Conservation (phyloP, 2,329 filamentous ascomycete genomes). For the Monosporascus sp. region DNA sequence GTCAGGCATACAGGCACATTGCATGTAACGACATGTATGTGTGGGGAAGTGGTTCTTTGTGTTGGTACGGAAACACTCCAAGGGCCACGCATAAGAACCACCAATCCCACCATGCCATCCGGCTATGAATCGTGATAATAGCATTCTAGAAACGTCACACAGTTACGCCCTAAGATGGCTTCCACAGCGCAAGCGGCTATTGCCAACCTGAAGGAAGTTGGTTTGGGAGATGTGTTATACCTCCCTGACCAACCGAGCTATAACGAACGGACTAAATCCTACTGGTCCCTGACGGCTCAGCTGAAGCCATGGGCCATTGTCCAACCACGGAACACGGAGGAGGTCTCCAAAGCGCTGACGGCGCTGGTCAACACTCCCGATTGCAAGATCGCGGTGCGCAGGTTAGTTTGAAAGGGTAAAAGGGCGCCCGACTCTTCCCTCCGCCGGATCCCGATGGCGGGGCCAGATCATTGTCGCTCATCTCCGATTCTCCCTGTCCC, state of each 20-base stretch:
- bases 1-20: background rate
- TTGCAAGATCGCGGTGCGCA: conserved; percentile 11
- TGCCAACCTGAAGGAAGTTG: conserved; percentile 1
- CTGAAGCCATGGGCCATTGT: conserved; percentile 13
- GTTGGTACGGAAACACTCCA: background rate
- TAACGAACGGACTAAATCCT: conserved; percentile 7
- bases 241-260: conserved; percentile 4
- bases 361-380: conserved; percentile 7
- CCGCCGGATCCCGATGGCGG: too few species aligned
- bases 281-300: conserved; percentile 12
- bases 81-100: background rate
- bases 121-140: too few species aligned
- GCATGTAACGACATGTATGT: background rate
- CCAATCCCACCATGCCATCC: background rate
- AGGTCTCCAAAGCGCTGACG: conserved; percentile 12
- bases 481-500: background rate
- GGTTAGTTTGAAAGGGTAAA: conserved; percentile 1
- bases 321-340: conserved; percentile 13
- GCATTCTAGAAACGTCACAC: too few species aligned
- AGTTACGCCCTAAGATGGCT: background rate
- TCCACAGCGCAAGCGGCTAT: conserved; percentile 1
- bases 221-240: conserved; percentile 5
- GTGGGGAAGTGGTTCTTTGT: background rate
- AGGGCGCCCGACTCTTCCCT: too few species aligned
- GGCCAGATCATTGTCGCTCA: too few species aligned